Evolutionary conservation across 2,329 filamentous ascomycete species (phyloP), one percentile per base, ranked within the genome.

Genomic region (Neonectria neomacrospora): DNA sequence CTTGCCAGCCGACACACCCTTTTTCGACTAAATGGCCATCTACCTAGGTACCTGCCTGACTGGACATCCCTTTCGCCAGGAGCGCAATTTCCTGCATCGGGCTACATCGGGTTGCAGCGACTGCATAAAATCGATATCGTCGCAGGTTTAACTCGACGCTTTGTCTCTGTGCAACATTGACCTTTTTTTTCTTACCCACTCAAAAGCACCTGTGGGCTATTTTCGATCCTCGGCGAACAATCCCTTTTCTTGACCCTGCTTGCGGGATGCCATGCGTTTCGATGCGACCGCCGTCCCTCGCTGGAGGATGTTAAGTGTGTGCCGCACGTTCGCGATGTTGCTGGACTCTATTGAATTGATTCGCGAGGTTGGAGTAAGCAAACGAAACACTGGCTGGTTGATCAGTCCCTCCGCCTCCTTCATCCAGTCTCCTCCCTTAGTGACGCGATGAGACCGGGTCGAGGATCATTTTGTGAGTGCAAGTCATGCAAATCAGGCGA

Each of bases 161-260:
- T 51, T 44, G 22, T 47, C 51, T 47, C 30, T n/a, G 56, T 61
- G 52, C 52, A 51, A 61, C 58, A 61, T 44, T 23, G 28, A 34
- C 12, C 12, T 8, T 44, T 55, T 55, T 37, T 45, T 39, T 44
- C 4, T 60, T 50, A 37, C 12, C 34, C 34, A 37, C 34, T 37
- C 14, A 37, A n/a, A 16, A 8, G 37, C 37, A 11, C 37, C 37
- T 41, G 37, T 10, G 37, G 37, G n/a, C 37, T 41, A 10, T 39
- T 39, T 34, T 39, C 37, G 37, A 41, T 47, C 28, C 18, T 50
- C 47, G 47, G 26, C 28, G 47, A 32, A 18, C 4, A 50, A 32
- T 32, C 10, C 45, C 47, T 32, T 20, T 34, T 50, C 47, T 20
- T 32, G 47, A 50, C 47, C 26, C 28, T 50, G 28, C 28, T 50